Base-by-base conservation (phyloP, 371 early-diverging fungal species). In the Mucor circinelloides region DNA sequence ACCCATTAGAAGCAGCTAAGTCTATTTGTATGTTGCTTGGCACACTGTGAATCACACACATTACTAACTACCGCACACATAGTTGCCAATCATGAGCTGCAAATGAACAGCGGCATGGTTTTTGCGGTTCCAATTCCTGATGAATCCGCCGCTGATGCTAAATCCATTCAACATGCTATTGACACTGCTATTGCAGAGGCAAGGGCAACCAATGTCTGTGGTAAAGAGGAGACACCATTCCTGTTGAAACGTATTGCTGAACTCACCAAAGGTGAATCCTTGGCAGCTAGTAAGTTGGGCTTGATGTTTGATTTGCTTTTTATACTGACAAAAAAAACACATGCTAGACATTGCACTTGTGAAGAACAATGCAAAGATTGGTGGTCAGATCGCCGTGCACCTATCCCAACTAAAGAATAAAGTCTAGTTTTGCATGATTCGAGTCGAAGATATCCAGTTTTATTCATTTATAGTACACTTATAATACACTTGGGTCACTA, bases 191-290 rank as follows among this genome's bases (percentile, higher is more conserved):
- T 97, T 55, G 50, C 74, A 7, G 94, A 93, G 73, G 87, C 91
- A 19, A 79, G 90, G 44, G 69, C 72, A 0, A 70, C 74, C 6
- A 84, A 90, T 0, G 81, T 97, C 25, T 42, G 31, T 17, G 98
- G 98, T 46, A 95, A 96, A 71, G 94, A 94, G 38, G 87, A 90
- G 60, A 98, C 98, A 0, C 98, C 98, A 1, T 97, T 91, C 71
- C 73, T 98, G 63, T 85, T 98, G 31, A 88, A 89, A 60, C 88
- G 91, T 36, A 89, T 98, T 12, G 83, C 85, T 15, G 90, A 92
- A 62, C 62, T 95, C 15, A 97, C 96, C 3, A 76, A 83, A 8
- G 97, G 97, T 10, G 81, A 85, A 58, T 94, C 95, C 15, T 78
- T 97, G 55, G 76, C 78, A 23, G 87, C 95, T n/a, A 96, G 91